Conservation (phyloP, 805 yeast genomes). For the Schwanniomyces vanrijiae region DNA sequence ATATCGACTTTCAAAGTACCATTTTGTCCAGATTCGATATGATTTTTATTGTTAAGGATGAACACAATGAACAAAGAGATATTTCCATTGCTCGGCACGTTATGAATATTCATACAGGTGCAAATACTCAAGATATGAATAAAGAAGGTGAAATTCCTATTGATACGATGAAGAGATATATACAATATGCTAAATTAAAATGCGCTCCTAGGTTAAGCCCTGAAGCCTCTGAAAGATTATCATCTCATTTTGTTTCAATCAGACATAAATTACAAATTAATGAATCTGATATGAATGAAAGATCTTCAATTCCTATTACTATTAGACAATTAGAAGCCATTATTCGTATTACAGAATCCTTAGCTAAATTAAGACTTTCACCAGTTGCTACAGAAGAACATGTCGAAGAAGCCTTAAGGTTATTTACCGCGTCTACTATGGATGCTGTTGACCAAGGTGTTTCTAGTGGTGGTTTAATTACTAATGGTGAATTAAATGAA, state of each 20-base stretch:
- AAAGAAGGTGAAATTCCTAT: slow-evolving; percentile 85
- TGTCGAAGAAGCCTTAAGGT: slow-evolving; percentile 92
- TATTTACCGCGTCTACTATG: slow-evolving; percentile 96
- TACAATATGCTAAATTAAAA: slow-evolving; percentile 82
- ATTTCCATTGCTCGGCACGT: slow-evolving; percentile 91
- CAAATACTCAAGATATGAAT: slow-evolving; percentile 40
- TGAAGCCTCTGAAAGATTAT: slow-evolving; percentile 85
- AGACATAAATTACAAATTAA: slow-evolving; percentile 78
- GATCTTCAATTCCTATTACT: slow-evolving; percentile 96
- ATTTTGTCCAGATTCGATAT: slow-evolving; percentile 96
- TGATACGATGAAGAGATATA: slow-evolving; percentile 86
- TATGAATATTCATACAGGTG: slow-evolving; percentile 88
- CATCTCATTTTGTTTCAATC: slow-evolving; percentile 90
- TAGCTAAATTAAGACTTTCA: slow-evolving; percentile 81
- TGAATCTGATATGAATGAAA: slow-evolving; percentile 79
- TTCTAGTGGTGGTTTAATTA: slow-evolving; percentile 38
- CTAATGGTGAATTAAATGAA: slow-evolving; percentile 59
- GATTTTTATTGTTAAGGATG: slow-evolving; percentile 97
- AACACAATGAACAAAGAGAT: slow-evolving; percentile 84
- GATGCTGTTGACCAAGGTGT: slow-evolving; percentile 81
- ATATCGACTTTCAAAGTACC: slow-evolving; percentile 96
- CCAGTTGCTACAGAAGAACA: slow-evolving; percentile 87
- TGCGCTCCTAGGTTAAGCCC: slow-evolving; percentile 92
- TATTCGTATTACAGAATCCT: slow-evolving; percentile 89
- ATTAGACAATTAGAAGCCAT: slow-evolving; percentile 97